Percentiles rank a stretch among this genome's conserved stretches.
These are phyloP conservation scores for Arthrinium puccinioides DNA, from an alignment of 2,329 filamentous ascomycete genomes.

Conservation along the genomic window DNA sequence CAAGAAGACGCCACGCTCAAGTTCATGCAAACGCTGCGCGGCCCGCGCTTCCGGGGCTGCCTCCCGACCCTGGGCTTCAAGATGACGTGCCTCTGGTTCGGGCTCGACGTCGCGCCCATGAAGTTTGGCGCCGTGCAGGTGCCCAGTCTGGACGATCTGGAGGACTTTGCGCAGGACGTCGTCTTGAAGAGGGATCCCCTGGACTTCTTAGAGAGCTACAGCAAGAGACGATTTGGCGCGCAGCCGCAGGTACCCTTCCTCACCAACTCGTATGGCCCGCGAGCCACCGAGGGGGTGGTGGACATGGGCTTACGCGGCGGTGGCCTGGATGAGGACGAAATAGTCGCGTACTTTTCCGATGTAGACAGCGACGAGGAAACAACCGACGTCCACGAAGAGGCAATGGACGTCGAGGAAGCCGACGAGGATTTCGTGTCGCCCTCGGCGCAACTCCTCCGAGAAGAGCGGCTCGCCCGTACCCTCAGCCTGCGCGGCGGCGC, in stretches of 20 bases:
- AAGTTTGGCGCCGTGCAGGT: constrained; percentile 14
- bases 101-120: constrained; percentile 35
- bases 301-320: constrained; percentile 4
- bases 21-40: constrained; percentile 23
- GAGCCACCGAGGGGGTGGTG: not conserved
- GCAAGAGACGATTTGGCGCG: no score
- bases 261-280: not conserved
- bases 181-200: constrained; percentile 9
- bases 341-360: not conserved
- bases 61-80: constrained; percentile 28
- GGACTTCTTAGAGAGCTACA: constrained; percentile 14
- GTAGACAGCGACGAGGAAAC: not conserved
- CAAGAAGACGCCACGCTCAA: constrained; percentile 23
- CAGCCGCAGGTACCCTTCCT: not conserved
- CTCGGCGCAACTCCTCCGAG: no score
- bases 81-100: constrained; percentile 39
- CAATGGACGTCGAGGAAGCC: no score
- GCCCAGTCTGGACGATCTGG: not conserved
- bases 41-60: constrained; percentile 21
- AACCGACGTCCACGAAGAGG: no score
- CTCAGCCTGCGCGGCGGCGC: not conserved
- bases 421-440: no score
- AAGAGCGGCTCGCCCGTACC: no score
- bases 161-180: constrained; percentile 8
- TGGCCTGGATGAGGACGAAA: constrained; percentile 1